Evolutionary conservation across 2,329 filamentous ascomycete species (phyloP).

Genomic region (Claviceps sp.): DNA sequence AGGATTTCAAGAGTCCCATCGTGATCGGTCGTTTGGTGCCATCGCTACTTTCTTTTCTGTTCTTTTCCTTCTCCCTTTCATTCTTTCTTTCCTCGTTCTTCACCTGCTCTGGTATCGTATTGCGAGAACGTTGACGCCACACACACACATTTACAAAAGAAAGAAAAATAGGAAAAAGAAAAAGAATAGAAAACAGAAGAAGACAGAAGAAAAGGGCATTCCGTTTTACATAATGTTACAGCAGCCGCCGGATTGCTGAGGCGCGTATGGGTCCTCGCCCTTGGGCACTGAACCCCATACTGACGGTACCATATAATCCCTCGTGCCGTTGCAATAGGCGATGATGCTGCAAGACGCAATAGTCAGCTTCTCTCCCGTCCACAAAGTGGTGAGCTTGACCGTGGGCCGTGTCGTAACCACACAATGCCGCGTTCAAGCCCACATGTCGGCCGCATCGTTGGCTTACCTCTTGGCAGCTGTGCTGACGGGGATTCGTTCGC

Average conservation of each 20-base stretch:
- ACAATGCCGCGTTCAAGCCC: not conserved
- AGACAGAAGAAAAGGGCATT: not conserved
- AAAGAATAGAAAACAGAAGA: not conserved
- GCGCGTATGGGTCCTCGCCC: slow-evolving; percentile 95
- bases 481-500: slow-evolving; percentile 89
- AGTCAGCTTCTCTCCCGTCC: not conserved
- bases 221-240: slow-evolving; percentile 75
- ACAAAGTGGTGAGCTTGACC: too few species aligned
- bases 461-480: slow-evolving; percentile 76
- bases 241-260: slow-evolving; percentile 84
- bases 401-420: too few species aligned
- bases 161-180: not conserved
- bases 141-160: not conserved
- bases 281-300: slow-evolving; percentile 92
- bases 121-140: slow-evolving; percentile 1
- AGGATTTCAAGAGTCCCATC: slow-evolving; percentile 1
- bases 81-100: not conserved
- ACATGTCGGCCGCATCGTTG: not conserved
- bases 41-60: not conserved
- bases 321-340: slow-evolving; percentile 93
- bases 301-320: slow-evolving; percentile 97
- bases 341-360: slow-evolving; percentile 55
- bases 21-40: slow-evolving; percentile 3
- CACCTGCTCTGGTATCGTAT: slow-evolving; percentile 1
- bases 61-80: not conserved